A percentile compares a stretch with the other conserved stretches of the same genome.
These are phyloP conservation scores for Suhomyces emberorum DNA, from an alignment of 805 yeast species.

Conservation along the genomic window DNA sequence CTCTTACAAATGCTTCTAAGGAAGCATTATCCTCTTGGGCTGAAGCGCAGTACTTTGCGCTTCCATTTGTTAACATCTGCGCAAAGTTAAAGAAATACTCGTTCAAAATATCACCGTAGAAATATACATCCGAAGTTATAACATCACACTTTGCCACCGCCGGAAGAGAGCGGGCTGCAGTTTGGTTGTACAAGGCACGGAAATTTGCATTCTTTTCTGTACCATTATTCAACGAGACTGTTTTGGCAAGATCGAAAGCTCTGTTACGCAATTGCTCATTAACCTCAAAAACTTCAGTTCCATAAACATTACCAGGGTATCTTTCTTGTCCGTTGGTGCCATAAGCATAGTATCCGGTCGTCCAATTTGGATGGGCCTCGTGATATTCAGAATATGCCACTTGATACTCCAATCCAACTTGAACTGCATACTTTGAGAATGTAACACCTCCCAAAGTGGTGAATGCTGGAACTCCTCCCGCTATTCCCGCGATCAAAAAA, in stretches of 20 bases:
- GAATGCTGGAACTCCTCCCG: constrained; percentile 56
- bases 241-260: constrained; percentile 50
- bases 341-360: constrained; percentile 56
- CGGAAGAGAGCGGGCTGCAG: constrained; percentile 51
- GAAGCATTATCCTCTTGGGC: constrained; percentile 70
- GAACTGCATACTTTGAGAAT: constrained; percentile 58
- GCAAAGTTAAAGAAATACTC: constrained; percentile 50
- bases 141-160: constrained; percentile 53
- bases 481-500: constrained; percentile 64
- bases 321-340: constrained; percentile 48
- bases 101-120: constrained; percentile 50
- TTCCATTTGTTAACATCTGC: constrained; percentile 51
- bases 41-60: constrained; percentile 56
- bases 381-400: constrained; percentile 42
- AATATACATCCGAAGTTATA: constrained; percentile 59
- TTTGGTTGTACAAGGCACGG: constrained; percentile 44
- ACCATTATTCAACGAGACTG: constrained; percentile 45
- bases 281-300: constrained; percentile 63
- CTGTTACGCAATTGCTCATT: constrained; percentile 57
- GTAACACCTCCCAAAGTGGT: constrained; percentile 61
- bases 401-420: constrained; percentile 58
- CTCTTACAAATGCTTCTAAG: constrained; percentile 56
- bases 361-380: constrained; percentile 45
- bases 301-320: constrained; percentile 55
- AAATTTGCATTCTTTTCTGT: constrained; percentile 41